Percentiles rank a stretch among this genome's conserved stretches.
phyloP scores from a whole-genome alignment of 257 asterid genomes.

The Coffea canephora region DNA sequence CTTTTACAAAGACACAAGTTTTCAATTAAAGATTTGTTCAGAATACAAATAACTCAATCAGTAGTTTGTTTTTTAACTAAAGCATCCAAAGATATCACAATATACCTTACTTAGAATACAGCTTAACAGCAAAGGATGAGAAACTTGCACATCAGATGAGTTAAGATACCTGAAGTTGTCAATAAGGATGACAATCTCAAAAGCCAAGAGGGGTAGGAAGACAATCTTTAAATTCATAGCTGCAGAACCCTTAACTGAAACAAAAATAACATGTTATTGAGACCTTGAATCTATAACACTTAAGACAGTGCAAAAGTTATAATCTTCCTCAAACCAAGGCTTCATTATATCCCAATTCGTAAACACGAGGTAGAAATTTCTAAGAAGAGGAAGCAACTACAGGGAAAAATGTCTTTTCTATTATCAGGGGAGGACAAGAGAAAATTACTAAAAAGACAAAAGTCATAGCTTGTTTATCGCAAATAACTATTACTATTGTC shows the following conservation, averaged over 20 bases:
- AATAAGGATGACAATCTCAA: slow-evolving; percentile 65
- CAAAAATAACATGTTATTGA: slow-evolving; percentile 20
- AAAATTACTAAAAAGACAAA: not conserved
- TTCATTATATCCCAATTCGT: not conserved
- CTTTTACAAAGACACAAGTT: not conserved
- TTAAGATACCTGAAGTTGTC: slow-evolving; percentile 83
- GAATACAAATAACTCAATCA: not conserved
- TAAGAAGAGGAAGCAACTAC: not conserved
- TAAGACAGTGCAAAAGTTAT: not conserved
- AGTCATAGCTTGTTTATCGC: not conserved
- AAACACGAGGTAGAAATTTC: not conserved
- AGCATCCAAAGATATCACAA: not conserved
- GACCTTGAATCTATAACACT: slow-evolving; percentile 13
- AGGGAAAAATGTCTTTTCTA: not conserved
- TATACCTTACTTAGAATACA: not conserved
- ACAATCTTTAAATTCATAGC: slow-evolving; percentile 76
- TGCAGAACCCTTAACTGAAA: slow-evolving; percentile 63
- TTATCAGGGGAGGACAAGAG: not conserved
- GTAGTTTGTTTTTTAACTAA: not conserved
- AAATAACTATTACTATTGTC: not conserved
- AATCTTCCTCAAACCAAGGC: not conserved
- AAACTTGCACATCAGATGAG: not conserved
- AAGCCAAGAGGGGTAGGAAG: slow-evolving; percentile 92
- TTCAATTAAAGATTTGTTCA: not conserved
- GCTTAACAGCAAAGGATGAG: slow-evolving; percentile 1